A percentile compares a stretch with the other conserved stretches of the same genome.
Evolutionary conservation across 768 basidiomycete species (phyloP).

Genomic region (Saitozyma podzolica): DNA sequence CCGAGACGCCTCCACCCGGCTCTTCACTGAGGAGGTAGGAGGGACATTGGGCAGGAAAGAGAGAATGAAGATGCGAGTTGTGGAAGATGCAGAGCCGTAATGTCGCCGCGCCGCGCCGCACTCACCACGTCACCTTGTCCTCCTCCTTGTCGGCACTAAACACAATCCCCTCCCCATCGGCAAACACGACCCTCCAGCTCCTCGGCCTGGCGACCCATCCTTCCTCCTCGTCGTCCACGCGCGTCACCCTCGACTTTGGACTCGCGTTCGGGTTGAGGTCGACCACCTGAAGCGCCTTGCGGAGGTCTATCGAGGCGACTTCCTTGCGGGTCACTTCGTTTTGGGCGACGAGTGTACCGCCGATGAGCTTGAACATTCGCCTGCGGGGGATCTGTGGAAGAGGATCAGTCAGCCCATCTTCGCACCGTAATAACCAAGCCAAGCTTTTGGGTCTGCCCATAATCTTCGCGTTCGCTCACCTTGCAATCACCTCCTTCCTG

Average conservation of each 20-base stretch:
- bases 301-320: slow-evolving; percentile 84
- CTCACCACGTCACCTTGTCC: slow-evolving; percentile 81
- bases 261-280: slow-evolving; percentile 62
- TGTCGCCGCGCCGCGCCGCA: neutral
- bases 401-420: neutral
- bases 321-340: slow-evolving; percentile 90
- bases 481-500: slow-evolving; percentile 90
- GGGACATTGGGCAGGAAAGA: neutral
- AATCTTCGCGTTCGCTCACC: slow-evolving; percentile 58
- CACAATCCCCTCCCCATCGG: slow-evolving; percentile 67
- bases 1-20: neutral
- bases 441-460: too few species aligned
- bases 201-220: slow-evolving; percentile 53
- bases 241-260: slow-evolving; percentile 15
- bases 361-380: slow-evolving; percentile 66
- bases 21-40: neutral
- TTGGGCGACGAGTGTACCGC: slow-evolving; percentile 65
- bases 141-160: slow-evolving; percentile 91
- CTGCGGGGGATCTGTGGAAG: slow-evolving; percentile 63
- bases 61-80: too few species aligned
- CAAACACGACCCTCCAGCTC: slow-evolving; percentile 76
- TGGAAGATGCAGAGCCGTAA: too few species aligned
- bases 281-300: slow-evolving; percentile 73
- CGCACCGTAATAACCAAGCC: too few species aligned
- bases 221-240: slow-evolving; percentile 25